phyloP scores from a whole-genome alignment of 2,329 filamentous ascomycete genomes.

The Magnaporthales sp. region DNA sequence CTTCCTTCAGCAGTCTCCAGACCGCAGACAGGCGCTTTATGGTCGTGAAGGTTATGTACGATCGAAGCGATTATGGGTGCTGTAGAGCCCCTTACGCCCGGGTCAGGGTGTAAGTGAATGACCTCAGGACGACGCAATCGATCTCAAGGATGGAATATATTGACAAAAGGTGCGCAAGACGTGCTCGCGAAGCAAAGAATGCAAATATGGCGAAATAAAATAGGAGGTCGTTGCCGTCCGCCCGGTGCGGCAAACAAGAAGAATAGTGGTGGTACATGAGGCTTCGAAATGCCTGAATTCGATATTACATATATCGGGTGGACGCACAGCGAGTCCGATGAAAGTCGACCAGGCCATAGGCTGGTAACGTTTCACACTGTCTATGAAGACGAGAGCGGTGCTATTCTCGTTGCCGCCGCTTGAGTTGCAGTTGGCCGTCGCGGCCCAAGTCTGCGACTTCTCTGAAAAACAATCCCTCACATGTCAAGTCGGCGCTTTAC shows the following conservation, averaged over 20 bases:
- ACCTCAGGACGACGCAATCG: neutral
- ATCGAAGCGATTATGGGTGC: neutral
- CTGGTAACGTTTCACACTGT: neutral
- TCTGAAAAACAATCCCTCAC: neutral
- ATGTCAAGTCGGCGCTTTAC: conserved; percentile 21
- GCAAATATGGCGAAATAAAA: neutral
- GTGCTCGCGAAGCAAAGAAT: neutral
- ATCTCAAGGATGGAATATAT: neutral
- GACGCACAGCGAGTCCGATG: neutral
- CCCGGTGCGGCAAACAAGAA: neutral
- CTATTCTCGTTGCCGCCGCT: neutral
- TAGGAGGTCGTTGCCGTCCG: neutral
- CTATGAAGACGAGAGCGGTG: no score
- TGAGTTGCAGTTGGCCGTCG: neutral
- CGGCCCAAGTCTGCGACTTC: neutral
- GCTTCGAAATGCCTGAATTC: neutral
- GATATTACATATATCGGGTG: neutral
- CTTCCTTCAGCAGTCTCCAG: neutral
- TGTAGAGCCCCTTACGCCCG: neutral
- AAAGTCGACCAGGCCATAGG: neutral
- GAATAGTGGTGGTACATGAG: conserved; percentile 3
- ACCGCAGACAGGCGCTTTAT: neutral
- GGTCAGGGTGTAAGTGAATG: no score
- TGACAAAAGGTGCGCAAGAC: neutral
- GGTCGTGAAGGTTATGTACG: neutral